Conservation (phyloP, 2,329 filamentous ascomycete genomes). For the Pyrenochaeta sp. region DNA sequence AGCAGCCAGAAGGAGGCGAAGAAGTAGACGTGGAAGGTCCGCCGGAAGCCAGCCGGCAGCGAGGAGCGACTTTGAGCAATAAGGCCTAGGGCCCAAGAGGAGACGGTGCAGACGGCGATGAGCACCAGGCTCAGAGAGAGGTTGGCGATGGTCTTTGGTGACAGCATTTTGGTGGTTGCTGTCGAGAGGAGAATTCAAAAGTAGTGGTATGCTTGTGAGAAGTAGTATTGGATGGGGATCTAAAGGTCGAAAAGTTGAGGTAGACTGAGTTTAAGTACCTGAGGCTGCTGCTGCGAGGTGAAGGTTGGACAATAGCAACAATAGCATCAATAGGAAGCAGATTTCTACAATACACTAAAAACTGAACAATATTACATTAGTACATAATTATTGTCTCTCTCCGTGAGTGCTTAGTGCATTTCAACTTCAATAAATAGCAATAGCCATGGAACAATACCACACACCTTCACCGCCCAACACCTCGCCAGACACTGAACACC, state of each 20-base stretch:
- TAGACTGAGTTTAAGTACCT: not conserved
- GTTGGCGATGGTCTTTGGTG: slow-evolving; percentile 3
- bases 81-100: slow-evolving; percentile 17
- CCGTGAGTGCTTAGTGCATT: not conserved
- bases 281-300: not conserved
- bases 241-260: not conserved
- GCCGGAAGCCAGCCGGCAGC: not conserved
- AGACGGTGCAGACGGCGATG: slow-evolving; percentile 4
- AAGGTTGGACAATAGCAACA: not conserved
- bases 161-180: slow-evolving; percentile 13
- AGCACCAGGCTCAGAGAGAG: slow-evolving; percentile 15
- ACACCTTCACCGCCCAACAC: not conserved
- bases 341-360: not conserved
- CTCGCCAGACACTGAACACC: not conserved
- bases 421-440: not conserved
- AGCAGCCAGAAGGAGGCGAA: slow-evolving; percentile 15
- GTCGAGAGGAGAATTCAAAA: not conserved
- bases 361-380: not conserved
- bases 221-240: not conserved
- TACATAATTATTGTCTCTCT: not conserved
- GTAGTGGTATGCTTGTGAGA: not conserved
- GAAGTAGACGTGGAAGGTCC: slow-evolving; percentile 8
- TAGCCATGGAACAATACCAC: not conserved
- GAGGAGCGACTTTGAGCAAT: slow-evolving; percentile 3
- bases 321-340: not conserved